Conservation (phyloP, 805 yeast species). For the Candida nitratophila region DNA sequence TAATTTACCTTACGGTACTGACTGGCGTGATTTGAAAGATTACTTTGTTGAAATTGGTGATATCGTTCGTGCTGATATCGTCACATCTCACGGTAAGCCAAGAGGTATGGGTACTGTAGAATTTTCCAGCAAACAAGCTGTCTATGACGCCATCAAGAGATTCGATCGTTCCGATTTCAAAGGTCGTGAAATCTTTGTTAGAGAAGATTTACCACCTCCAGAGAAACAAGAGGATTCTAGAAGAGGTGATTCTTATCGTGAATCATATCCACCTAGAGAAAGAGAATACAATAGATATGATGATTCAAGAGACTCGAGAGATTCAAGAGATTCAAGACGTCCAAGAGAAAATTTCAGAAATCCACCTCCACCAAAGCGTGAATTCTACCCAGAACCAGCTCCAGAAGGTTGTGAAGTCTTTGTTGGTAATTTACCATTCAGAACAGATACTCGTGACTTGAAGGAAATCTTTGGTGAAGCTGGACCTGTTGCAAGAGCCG, state of each 20-base stretch:
- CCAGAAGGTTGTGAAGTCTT: slow-evolving; percentile 49
- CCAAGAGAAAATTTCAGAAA: slow-evolving; percentile 4
- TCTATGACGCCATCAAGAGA: slow-evolving; percentile 60
- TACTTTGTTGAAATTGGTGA: slow-evolving; percentile 55
- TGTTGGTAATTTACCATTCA: slow-evolving; percentile 76
- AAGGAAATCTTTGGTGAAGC: slow-evolving; percentile 75
- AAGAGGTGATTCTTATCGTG: slow-evolving; percentile 21
- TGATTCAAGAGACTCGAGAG: slow-evolving; percentile 3
- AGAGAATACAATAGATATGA: slow-evolving; percentile 10
- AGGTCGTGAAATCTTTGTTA: slow-evolving; percentile 80
- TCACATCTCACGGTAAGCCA: slow-evolving; percentile 69
- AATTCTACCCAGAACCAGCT: slow-evolving; percentile 9
- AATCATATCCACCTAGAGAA: background rate
- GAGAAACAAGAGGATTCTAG: slow-evolving; percentile 21
- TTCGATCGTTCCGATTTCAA: slow-evolving; percentile 57
- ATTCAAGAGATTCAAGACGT: slow-evolving; percentile 4
- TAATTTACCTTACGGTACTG: slow-evolving; percentile 59
- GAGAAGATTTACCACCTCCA: slow-evolving; percentile 89
- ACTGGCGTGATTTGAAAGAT: slow-evolving; percentile 52
- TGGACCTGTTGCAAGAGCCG: slow-evolving; percentile 80
- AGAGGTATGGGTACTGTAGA: slow-evolving; percentile 93
- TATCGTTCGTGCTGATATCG: slow-evolving; percentile 77
- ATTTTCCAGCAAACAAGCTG: slow-evolving; percentile 58
- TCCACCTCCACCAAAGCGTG: slow-evolving; percentile 8
- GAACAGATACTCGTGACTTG: slow-evolving; percentile 76